Evolutionary conservation across 1,139 yeast species (phyloP).

Genomic region (Pichia terricola): DNA sequence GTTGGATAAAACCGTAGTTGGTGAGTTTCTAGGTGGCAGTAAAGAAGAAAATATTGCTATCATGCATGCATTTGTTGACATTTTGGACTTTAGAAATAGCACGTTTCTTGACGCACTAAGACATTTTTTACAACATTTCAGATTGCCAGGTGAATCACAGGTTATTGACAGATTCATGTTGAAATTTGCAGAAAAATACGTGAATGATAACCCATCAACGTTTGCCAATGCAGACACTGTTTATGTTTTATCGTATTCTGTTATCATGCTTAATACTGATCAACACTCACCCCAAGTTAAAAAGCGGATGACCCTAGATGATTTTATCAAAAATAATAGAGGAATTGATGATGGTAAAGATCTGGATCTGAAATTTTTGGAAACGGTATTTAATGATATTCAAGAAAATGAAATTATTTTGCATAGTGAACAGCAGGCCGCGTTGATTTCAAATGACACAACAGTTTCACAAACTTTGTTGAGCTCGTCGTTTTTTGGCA

Average conservation of each 20-base stretch:
- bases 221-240: conserved; percentile 94
- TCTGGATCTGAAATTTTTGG: conserved; percentile 64
- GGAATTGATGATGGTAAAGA: conserved; percentile 94
- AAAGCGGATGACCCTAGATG: conserved; percentile 78
- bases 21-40: conserved; percentile 91
- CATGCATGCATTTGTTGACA: conserved; percentile 92
- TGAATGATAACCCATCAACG: conserved; percentile 73
- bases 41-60: conserved; percentile 65
- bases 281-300: conserved; percentile 83
- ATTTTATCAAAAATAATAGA: conserved; percentile 72
- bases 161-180: conserved; percentile 94
- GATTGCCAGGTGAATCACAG: conserved; percentile 97
- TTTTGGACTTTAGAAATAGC: conserved; percentile 62
- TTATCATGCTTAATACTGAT: conserved; percentile 89
- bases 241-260: conserved; percentile 85
- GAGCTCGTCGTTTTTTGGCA: conserved; percentile 57
- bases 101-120: conserved; percentile 84
- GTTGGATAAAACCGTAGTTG: conserved; percentile 74
- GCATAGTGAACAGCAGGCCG: conserved; percentile 91
- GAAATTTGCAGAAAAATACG: conserved; percentile 89
- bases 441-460: conserved; percentile 53
- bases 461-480: conserved; percentile 30
- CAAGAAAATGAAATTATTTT: conserved; percentile 76
- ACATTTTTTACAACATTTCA: conserved; percentile 70
- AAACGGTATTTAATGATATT: conserved; percentile 67